Evolutionary conservation across 192 early-diverging fungal species (phyloP).

Genomic region (Backusella australiensis): DNA sequence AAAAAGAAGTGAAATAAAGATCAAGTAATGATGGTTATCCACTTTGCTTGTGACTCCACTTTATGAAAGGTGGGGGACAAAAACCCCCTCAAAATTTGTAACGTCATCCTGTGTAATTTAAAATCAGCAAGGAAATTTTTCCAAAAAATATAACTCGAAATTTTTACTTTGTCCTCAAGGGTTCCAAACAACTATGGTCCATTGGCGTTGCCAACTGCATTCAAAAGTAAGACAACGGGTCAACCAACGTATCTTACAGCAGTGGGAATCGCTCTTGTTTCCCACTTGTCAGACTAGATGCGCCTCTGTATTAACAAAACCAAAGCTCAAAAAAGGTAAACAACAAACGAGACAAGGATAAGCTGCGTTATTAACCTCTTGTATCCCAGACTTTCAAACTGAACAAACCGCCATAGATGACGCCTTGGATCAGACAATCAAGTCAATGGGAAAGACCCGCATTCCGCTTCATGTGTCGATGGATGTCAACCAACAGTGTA

Average conservation of each 20-base stretch:
- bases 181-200: constrained; percentile 7
- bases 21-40: too few relatives aligned
- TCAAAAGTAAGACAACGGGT: constrained; percentile 1
- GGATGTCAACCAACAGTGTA: constrained; percentile 1
- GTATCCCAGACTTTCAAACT: not conserved
- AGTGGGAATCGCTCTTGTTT: constrained; percentile 3
- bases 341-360: not conserved
- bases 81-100: not conserved
- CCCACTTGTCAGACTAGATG: not conserved
- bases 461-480: constrained; percentile 12
- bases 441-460: not conserved
- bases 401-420: not conserved
- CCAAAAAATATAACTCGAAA: not conserved
- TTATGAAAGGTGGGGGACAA: not conserved
- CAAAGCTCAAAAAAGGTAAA: constrained; percentile 7
- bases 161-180: not conserved
- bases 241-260: not conserved
- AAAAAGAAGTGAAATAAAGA: not conserved
- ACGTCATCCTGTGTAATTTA: not conserved
- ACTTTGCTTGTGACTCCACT: not conserved
- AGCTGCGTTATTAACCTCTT: not conserved
- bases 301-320: not conserved
- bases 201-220: constrained; percentile 15
- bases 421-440: constrained; percentile 1
- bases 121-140: not conserved